A percentile compares a stretch with the other conserved stretches of the same genome.
phyloP scores from a whole-genome alignment of 805 yeast genomes.

The Candida alai region DNA sequence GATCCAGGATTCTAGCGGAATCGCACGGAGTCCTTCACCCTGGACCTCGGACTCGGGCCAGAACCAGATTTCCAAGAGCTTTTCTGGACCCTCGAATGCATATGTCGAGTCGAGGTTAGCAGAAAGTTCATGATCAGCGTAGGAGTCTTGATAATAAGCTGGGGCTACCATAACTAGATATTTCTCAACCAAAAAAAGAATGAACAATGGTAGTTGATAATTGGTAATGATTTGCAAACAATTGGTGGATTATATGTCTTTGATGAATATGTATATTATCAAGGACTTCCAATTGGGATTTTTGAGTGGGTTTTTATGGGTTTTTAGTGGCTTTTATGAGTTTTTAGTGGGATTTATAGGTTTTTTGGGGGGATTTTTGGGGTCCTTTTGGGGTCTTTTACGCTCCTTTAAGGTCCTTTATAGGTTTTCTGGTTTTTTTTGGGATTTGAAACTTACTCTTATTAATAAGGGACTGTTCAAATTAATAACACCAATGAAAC shows the following conservation, averaged over 20 bases:
- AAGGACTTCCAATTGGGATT: too few relatives aligned
- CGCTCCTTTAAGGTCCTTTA: too few relatives aligned
- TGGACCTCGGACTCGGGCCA: constrained; percentile 45
- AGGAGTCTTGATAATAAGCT: constrained; percentile 41
- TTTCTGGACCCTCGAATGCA: constrained; percentile 98
- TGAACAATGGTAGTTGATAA: neutral
- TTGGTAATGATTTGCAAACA: too few relatives aligned
- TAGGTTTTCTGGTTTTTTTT: constrained; percentile 1
- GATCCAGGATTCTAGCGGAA: constrained; percentile 69
- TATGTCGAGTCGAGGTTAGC: constrained; percentile 78
- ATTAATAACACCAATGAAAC: constrained; percentile 27
- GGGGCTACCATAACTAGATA: constrained; percentile 40
- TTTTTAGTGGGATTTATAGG: neutral
- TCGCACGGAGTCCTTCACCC: constrained; percentile 53
- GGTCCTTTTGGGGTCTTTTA: neutral
- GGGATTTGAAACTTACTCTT: constrained; percentile 44
- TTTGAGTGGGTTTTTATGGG: too few relatives aligned
- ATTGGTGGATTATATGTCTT: too few relatives aligned
- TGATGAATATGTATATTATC: too few relatives aligned
- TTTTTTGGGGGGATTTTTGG: neutral
- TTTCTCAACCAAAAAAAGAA: too few relatives aligned
- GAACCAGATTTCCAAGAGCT: constrained; percentile 87
- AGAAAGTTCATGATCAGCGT: constrained; percentile 76
- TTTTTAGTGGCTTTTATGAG: constrained; percentile 1
- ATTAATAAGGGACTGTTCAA: constrained; percentile 10